Evolutionary conservation across 2,329 filamentous ascomycete genomes (phyloP), one percentile per base, ranked within the genome.

Genomic region (Tolypocladium ophioglossoides): DNA sequence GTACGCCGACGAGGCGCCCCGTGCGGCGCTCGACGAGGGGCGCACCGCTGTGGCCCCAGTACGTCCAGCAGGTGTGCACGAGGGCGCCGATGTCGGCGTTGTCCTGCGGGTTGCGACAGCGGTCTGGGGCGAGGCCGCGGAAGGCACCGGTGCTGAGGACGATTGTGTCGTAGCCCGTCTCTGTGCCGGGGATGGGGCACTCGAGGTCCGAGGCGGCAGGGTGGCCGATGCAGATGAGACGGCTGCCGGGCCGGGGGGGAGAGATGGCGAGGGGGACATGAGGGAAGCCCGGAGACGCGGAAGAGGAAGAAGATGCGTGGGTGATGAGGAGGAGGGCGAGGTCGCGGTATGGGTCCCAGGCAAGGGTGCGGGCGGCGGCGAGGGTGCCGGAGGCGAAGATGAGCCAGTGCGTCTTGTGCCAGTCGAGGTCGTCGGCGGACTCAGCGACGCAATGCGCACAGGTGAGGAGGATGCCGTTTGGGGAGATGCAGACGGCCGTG

Each of bases 61-160:
- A 81, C 2, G 77, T 80, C 78, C 78, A 81, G 54, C 74, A 77
- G 59, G 75, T 72, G 61, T 81, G 78, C 69, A 71, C 75, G 58
- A 80, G 58, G 0, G 71, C 71, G 1, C 77, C 78, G 52, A 81
- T 80, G 27, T 77, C 74, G 2, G 68, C 70, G 57, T 79, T 79
- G 56, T 80, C 74, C 52, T 79, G 72, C 2, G 67, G 62, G 60
- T 80, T 72, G 65, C 66, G 51, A 69, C 65, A 4, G 4, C n/a
- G 38, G n/a, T 40, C n/a, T n/a, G 38, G 38, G 4, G 38, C 38
- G n/a, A 40, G 38, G 0, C 76, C 77, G 11, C 67, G 64, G 52
- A 72, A 78, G 3, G 52, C 59, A 0, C 76, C 77, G 46, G 68
- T 59, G 44, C 72, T 78, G 40, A 78, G 63, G 48, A 76, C 70